Percentiles rank a stretch among this genome's conserved stretches.
Evolutionary conservation across 176 grass and related monocot genomes (phyloP).

Genomic region (Oryza australiensis): DNA sequence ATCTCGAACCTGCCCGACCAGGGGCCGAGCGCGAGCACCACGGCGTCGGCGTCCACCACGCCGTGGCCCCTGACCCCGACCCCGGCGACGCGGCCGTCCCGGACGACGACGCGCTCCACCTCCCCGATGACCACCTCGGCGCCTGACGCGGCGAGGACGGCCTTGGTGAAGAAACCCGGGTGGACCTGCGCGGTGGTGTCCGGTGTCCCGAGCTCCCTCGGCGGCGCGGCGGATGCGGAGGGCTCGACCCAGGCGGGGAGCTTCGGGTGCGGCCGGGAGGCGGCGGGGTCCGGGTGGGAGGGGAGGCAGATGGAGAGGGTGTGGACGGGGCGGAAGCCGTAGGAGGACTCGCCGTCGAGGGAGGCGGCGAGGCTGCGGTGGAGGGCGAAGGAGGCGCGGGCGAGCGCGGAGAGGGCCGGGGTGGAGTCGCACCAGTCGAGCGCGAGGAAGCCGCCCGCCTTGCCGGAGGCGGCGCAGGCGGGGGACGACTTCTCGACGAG

Average conservation of each 20-base stretch:
- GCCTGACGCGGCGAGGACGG: slow-evolving; percentile 68
- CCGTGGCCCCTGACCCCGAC: slow-evolving; percentile 56
- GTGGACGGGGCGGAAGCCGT: slow-evolving; percentile 77
- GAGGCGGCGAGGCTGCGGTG: slow-evolving; percentile 64
- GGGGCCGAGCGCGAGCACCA: slow-evolving; percentile 84
- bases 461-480: slow-evolving; percentile 86
- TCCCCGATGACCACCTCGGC: slow-evolving; percentile 70
- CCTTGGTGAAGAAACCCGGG: slow-evolving; percentile 75
- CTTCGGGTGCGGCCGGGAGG: not conserved
- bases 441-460: slow-evolving; percentile 85
- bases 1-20: slow-evolving; percentile 63
- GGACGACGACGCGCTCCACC: slow-evolving; percentile 64
- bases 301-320: slow-evolving; percentile 58
- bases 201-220: slow-evolving; percentile 60
- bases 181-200: slow-evolving; percentile 91
- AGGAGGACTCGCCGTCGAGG: slow-evolving; percentile 55
- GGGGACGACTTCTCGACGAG: slow-evolving; percentile 67
- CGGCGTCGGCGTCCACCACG: slow-evolving; percentile 58
- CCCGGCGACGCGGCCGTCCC: slow-evolving; percentile 47
- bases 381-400: slow-evolving; percentile 69
- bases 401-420: slow-evolving; percentile 54
- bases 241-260: slow-evolving; percentile 76
- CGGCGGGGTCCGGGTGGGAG: not conserved
- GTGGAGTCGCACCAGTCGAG: slow-evolving; percentile 89
- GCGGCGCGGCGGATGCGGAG: slow-evolving; percentile 41